Evolutionary conservation across 805 yeast genomes (phyloP), one percentile per base, ranked within the genome.

Genomic region (Starmerella sp.): DNA sequence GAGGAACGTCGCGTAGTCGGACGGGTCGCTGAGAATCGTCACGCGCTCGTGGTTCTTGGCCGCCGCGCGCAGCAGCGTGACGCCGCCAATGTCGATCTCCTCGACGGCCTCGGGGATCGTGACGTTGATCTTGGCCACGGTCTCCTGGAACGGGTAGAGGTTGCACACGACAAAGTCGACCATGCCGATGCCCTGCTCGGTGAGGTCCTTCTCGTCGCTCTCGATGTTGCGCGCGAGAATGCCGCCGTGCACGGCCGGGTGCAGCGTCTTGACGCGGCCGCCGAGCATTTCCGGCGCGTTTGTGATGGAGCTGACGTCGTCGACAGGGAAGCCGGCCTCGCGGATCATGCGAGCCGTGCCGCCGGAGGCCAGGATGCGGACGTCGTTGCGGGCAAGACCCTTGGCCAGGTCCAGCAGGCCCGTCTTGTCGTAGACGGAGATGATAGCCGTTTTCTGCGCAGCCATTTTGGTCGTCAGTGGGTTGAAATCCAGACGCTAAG

Each of bases 221-320:
- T 86, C 95, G 70, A 88, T 78, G 74, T 93, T 81, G 75, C 97
- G 82, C 52, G 98, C 97, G 63, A 93, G 79, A 66, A 93, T 93
- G 68, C 75, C 74, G 65, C 96, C 98, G 71, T 93, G 98, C 59
- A 93, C 96, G 34, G 97, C 98, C 42, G 98, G 98, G 71, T 93
- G 98, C 65, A 93, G 77, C 57, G 98, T 93, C 77, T 93, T 93
- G 65, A 93, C 98, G 74, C 98, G 81, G 61, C 98, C 98, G 60
- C 97, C 96, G 63, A 93, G 78, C 96, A 93, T 93, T 73, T 93
- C 98, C 52, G 98, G 98, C 42, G 97, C 97, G 68, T 93, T 96
- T 38, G 98, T 93, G 70, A 93, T 88, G 57, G 93, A 70, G 42
- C 95, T 83, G 42, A 93, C 96, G 67, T 93, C 98, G 65, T 91